phyloP scores from a whole-genome alignment of 768 basidiomycete species.

The Leccinum subgranulosum region DNA sequence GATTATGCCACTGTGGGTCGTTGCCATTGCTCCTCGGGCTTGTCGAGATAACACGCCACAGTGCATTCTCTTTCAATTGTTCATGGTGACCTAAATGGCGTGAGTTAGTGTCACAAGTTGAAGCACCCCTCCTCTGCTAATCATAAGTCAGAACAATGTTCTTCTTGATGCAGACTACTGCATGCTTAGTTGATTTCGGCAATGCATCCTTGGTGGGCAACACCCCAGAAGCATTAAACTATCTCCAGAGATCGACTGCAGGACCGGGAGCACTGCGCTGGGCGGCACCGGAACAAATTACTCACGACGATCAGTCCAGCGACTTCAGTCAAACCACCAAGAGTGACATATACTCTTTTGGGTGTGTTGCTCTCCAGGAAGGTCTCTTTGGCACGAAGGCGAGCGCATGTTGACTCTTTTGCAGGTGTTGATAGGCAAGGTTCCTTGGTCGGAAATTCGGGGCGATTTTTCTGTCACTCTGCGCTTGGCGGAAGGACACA shows the following conservation, averaged over 20 bases:
- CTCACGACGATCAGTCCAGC: neutral
- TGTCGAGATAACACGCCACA: neutral
- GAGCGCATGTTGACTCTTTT: neutral
- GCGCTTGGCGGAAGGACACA: neutral
- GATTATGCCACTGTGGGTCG: neutral
- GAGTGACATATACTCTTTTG: slow-evolving; percentile 16
- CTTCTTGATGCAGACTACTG: neutral
- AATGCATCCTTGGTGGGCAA: neutral
- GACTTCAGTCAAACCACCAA: neutral
- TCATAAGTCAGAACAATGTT: neutral
- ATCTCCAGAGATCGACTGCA: neutral
- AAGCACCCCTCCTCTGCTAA: neutral
- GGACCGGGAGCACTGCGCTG: neutral
- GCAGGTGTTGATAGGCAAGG: neutral
- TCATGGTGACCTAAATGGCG: neutral
- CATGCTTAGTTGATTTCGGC: neutral
- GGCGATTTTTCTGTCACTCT: neutral
- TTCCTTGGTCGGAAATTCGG: neutral
- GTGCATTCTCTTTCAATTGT: neutral
- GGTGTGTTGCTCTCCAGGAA: slow-evolving; percentile 30
- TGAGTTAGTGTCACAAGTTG: neutral
- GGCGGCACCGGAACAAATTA: neutral
- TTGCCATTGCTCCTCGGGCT: neutral
- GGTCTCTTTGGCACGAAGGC: neutral
- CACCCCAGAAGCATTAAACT: neutral